Conservation (phyloP, 371 early-diverging fungal genomes). For the Rhizopus stolonifer region DNA sequence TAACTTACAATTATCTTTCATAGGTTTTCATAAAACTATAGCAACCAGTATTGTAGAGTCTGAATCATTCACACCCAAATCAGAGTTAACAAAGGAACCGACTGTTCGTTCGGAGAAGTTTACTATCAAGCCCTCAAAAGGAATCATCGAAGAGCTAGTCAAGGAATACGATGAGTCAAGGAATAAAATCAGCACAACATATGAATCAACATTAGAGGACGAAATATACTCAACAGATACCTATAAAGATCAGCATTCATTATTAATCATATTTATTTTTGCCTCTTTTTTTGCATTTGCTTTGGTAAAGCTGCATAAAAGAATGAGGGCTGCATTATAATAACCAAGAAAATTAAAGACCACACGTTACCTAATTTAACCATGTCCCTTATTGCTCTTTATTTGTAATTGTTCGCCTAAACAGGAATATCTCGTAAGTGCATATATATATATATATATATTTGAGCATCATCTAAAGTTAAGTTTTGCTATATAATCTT, state of each 20-base stretch:
- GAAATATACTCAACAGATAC: conserved; percentile 3
- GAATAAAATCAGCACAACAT: conserved; percentile 1
- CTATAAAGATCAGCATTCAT: neutral
- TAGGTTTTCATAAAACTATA: conserved; percentile 34
- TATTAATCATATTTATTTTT: neutral
- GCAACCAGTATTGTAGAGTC: conserved; percentile 39
- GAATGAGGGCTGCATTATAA: neutral
- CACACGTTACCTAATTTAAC: neutral
- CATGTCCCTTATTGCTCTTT: neutral
- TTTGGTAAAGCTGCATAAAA: neutral
- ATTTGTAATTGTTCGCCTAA: neutral
- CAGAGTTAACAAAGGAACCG: conserved; percentile 12
- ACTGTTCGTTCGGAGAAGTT: conserved; percentile 28
- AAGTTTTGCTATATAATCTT: no score
- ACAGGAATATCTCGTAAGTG: neutral
- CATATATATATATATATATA: neutral
- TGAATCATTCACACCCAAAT: conserved; percentile 28
- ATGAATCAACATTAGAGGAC: conserved; percentile 20
- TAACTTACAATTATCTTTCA: neutral
- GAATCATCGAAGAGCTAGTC: conserved; percentile 26
- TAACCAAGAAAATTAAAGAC: neutral
- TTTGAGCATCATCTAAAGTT: neutral
- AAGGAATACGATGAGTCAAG: conserved; percentile 14
- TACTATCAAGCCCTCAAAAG: conserved; percentile 18
- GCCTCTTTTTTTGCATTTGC: neutral